Evolutionary conservation across 2,329 filamentous ascomycete genomes (phyloP).

Genomic region (Alternaria triticina): DNA sequence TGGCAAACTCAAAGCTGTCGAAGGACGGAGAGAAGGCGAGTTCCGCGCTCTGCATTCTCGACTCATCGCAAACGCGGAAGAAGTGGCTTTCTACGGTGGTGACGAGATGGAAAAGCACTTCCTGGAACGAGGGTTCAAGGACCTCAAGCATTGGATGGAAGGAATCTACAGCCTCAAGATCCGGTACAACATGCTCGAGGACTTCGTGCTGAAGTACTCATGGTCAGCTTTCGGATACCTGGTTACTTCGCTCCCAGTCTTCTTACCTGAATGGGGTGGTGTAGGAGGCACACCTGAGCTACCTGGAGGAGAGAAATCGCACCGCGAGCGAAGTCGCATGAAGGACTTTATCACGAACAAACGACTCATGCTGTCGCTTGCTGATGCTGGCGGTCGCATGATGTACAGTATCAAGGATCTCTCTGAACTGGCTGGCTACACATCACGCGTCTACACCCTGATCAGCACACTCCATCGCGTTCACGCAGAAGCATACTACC

Average conservation of each 20-base stretch:
- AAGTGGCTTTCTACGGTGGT: slow-evolving; percentile 96
- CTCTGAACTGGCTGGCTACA: slow-evolving; percentile 93
- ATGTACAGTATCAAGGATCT: slow-evolving; percentile 99
- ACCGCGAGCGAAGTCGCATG: slow-evolving; percentile 84
- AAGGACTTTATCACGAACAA: slow-evolving; percentile 99
- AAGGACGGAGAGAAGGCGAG: slow-evolving; percentile 93
- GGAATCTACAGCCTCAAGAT: slow-evolving; percentile 97
- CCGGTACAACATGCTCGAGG: slow-evolving; percentile 97
- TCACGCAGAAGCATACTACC: slow-evolving; percentile 86
- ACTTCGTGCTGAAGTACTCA: slow-evolving; percentile 97
- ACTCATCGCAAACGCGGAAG: slow-evolving; percentile 94
- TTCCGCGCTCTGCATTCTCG: slow-evolving; percentile 91
- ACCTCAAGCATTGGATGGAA: slow-evolving; percentile 96
- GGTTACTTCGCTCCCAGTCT: slow-evolving; percentile 89
- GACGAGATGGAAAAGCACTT: slow-evolving; percentile 95
- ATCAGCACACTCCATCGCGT: slow-evolving; percentile 94
- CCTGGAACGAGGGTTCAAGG: slow-evolving; percentile 88
- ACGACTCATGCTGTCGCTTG: slow-evolving; percentile 93
- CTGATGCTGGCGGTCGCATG: slow-evolving; percentile 95
- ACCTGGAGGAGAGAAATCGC: slow-evolving; percentile 55
- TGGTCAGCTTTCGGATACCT: slow-evolving; percentile 99
- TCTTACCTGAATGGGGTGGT: slow-evolving; percentile 92
- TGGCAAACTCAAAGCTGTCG: slow-evolving; percentile 94
- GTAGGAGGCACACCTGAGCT: slow-evolving; percentile 76
- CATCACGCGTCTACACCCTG: slow-evolving; percentile 91